phyloP scores from a whole-genome alignment of 441 rosid genomes.

The Erodium moschatum region DNA sequence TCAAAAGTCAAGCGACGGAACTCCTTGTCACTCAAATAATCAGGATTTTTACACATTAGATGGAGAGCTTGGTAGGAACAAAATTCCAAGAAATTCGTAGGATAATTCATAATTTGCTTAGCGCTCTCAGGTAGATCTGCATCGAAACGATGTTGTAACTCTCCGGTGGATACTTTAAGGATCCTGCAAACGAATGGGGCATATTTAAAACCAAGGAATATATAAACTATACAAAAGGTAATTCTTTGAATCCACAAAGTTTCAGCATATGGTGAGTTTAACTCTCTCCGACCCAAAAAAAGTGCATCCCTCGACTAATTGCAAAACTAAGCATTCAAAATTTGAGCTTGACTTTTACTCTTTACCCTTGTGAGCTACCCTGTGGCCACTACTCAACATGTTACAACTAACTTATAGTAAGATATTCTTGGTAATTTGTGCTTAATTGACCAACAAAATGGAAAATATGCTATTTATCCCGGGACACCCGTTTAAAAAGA shows the following conservation, averaged over 20 bases:
- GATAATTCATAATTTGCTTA: slow-evolving; percentile 52
- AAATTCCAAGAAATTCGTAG: slow-evolving; percentile 71
- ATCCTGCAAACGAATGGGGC: slow-evolving; percentile 35
- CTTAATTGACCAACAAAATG: not conserved
- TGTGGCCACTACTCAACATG: not conserved
- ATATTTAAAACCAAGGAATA: not conserved
- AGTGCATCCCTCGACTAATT: too few relatives aligned
- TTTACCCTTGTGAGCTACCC: not conserved
- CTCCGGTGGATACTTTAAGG: slow-evolving; percentile 51
- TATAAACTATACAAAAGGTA: not conserved
- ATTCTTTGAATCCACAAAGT: not conserved
- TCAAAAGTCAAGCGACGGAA: slow-evolving; percentile 70
- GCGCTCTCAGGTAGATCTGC: slow-evolving; percentile 63
- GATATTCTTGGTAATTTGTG: not conserved
- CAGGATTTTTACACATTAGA: slow-evolving; percentile 33
- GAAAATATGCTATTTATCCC: too few relatives aligned
- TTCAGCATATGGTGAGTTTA: too few relatives aligned
- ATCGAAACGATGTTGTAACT: slow-evolving; percentile 59
- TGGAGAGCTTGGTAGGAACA: slow-evolving; percentile 64
- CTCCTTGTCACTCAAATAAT: slow-evolving; percentile 56
- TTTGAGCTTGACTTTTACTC: not conserved
- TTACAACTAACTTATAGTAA: not conserved
- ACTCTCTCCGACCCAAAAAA: too few relatives aligned
- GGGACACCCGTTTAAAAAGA: too few relatives aligned
- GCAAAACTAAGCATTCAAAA: not conserved